Conservation (phyloP, 148 eudicot species). For the Oxyria digyna region DNA sequence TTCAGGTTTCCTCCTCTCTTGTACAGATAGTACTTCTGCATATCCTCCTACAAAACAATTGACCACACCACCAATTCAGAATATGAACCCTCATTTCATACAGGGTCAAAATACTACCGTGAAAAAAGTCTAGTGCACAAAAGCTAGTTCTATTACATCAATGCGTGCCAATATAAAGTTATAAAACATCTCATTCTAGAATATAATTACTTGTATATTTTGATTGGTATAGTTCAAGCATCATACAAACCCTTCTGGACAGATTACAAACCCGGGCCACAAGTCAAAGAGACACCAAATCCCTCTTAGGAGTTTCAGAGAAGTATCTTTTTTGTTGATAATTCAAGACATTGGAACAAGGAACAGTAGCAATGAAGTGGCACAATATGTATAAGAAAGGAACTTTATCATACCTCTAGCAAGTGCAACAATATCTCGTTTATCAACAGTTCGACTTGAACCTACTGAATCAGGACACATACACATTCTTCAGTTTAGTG, state of each 20-base stretch:
- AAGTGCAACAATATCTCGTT: slow-evolving; percentile 68
- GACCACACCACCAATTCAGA: not conserved
- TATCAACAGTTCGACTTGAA: slow-evolving; percentile 22
- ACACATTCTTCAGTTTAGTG: not conserved
- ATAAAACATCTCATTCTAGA: no score
- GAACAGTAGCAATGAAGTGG: no score
- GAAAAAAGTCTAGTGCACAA: not conserved
- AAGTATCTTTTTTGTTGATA: not conserved
- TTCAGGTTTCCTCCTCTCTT: slow-evolving; percentile 65
- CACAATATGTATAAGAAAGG: not conserved
- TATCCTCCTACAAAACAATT: slow-evolving; percentile 44
- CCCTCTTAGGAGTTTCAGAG: no score
- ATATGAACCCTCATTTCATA: not conserved
- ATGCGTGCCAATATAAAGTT: no score
- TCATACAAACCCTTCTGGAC: no score
- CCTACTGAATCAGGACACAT: slow-evolving; percentile 21
- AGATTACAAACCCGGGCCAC: no score
- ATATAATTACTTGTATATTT: no score
- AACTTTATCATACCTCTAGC: slow-evolving; percentile 57
- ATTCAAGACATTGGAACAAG: not conserved
- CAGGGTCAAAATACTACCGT: no score
- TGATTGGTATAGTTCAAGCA: no score
- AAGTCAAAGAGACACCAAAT: no score
- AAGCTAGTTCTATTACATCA: no score
- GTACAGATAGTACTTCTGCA: slow-evolving; percentile 65